A percentile compares a stretch with the other conserved stretches of the same genome.
phyloP scores from a whole-genome alignment of 805 yeast species.

The Ogataea zsoltii region DNA sequence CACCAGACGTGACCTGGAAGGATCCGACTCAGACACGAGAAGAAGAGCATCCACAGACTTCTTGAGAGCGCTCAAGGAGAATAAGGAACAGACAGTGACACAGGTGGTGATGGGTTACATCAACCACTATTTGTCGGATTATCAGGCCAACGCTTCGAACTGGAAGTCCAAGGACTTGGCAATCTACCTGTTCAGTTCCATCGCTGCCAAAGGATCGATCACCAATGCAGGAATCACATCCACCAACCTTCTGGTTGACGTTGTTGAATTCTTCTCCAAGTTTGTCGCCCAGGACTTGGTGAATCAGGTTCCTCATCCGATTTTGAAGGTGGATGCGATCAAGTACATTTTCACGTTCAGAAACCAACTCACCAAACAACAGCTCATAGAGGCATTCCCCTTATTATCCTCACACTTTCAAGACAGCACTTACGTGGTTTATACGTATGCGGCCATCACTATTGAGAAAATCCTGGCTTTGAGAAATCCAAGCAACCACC shows the following conservation, averaged over 20 bases:
- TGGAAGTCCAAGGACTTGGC: conserved; percentile 92
- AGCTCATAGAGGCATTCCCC: conserved; percentile 77
- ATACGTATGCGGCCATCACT: conserved; percentile 91
- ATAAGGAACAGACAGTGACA: conserved; percentile 73
- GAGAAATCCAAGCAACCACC: conserved; percentile 57
- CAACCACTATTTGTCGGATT: conserved; percentile 59
- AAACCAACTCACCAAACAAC: conserved; percentile 88
- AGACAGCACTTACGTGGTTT: conserved; percentile 73
- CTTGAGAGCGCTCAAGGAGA: conserved; percentile 79
- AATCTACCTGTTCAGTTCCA: conserved; percentile 77
- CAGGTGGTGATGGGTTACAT: conserved; percentile 73
- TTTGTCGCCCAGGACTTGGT: conserved; percentile 83
- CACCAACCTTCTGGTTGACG: conserved; percentile 81
- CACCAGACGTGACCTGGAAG: conserved; percentile 91
- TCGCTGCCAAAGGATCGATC: conserved; percentile 90
- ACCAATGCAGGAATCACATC: conserved; percentile 85
- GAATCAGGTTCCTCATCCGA: conserved; percentile 60
- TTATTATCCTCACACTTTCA: conserved; percentile 69
- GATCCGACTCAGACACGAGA: conserved; percentile 90
- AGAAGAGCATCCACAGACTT: conserved; percentile 93
- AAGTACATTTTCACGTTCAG: conserved; percentile 87
- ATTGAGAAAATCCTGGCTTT: conserved; percentile 84
- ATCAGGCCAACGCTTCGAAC: conserved; percentile 43
- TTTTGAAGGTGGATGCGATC: conserved; percentile 88
- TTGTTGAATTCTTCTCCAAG: conserved; percentile 77